These are phyloP conservation scores for Trichoderma erinaceum DNA, from an alignment of 495 filamentous ascomycete species.

Conservation along the genomic window DNA sequence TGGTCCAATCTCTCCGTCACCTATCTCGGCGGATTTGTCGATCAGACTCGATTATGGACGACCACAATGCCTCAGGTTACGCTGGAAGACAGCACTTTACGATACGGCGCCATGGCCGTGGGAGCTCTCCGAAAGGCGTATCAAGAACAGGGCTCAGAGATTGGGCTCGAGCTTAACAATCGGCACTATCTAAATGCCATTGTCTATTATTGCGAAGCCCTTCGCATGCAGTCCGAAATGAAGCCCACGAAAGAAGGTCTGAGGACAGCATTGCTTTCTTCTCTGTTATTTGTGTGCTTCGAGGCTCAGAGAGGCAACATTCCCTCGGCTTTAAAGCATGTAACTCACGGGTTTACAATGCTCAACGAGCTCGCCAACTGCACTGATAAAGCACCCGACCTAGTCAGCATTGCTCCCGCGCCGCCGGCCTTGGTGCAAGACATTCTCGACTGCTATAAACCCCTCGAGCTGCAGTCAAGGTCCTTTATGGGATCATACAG, in stretches of 20 bases:
- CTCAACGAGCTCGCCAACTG: conserved; percentile 16
- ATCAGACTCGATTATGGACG: conserved; percentile 14
- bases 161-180: neutral
- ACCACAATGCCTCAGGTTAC: conserved; percentile 16
- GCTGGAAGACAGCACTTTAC: conserved; percentile 7
- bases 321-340: conserved; percentile 13
- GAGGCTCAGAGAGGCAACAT: conserved; percentile 14
- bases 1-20: conserved; percentile 17
- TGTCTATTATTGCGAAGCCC: conserved; percentile 15
- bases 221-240: conserved; percentile 9
- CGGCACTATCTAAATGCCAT: conserved; percentile 16
- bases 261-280: conserved; percentile 15
- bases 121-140: conserved; percentile 16
- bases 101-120: conserved; percentile 17
- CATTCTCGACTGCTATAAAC: conserved; percentile 16
- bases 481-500: conserved; percentile 15
- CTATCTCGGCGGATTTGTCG: conserved; percentile 1
- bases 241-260: neutral
- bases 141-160: neutral
- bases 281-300: conserved; percentile 17
- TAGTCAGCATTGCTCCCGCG: conserved; percentile 16
- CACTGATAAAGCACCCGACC: conserved; percentile 15
- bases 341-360: conserved; percentile 15
- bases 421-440: conserved; percentile 13
- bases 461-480: conserved; percentile 14